Evolutionary conservation across 441 rosid genomes (phyloP).

Genomic region (Caryocar brasiliense): DNA sequence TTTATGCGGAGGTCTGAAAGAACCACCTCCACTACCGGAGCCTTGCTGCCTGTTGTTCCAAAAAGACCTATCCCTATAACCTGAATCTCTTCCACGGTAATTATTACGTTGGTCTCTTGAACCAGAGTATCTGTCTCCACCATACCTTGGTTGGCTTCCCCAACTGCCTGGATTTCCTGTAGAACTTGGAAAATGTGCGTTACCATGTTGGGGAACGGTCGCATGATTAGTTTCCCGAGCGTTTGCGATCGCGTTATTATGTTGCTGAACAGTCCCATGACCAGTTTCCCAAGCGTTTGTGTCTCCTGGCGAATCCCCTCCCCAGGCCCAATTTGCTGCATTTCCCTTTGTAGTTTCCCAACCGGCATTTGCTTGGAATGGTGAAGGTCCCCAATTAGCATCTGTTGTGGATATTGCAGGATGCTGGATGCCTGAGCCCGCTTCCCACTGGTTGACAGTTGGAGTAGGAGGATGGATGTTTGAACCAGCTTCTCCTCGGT

Average conservation of each 20-base stretch:
- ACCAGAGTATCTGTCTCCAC: slow-evolving; percentile 30
- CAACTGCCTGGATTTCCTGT: slow-evolving; percentile 24
- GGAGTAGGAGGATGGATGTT: slow-evolving; percentile 17
- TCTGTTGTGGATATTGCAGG: slow-evolving; percentile 18
- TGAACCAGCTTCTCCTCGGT: slow-evolving; percentile 20
- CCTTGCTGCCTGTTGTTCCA: slow-evolving; percentile 49
- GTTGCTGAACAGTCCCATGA: slow-evolving; percentile 17
- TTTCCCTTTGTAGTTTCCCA: slow-evolving; percentile 30
- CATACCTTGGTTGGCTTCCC: slow-evolving; percentile 41
- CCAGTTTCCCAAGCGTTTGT: slow-evolving; percentile 22
- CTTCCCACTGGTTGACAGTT: slow-evolving; percentile 20
- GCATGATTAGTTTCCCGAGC: slow-evolving; percentile 24
- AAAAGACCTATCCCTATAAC: slow-evolving; percentile 32
- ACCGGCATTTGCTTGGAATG: slow-evolving; percentile 17
- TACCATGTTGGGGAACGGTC: slow-evolving; percentile 15
- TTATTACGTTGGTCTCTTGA: slow-evolving; percentile 29
- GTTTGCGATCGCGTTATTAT: slow-evolving; percentile 15
- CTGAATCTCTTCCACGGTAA: slow-evolving; percentile 31
- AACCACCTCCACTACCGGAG: slow-evolving; percentile 44
- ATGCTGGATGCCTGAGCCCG: slow-evolving; percentile 18
- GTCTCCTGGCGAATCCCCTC: slow-evolving; percentile 22
- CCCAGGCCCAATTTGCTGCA: slow-evolving; percentile 14
- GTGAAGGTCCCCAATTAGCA: slow-evolving; percentile 14
- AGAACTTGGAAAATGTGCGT: slow-evolving; percentile 13
- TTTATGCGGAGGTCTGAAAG: slow-evolving; percentile 49